Base-by-base conservation (phyloP, 805 yeast species). In the Peterozyma toletana region DNA sequence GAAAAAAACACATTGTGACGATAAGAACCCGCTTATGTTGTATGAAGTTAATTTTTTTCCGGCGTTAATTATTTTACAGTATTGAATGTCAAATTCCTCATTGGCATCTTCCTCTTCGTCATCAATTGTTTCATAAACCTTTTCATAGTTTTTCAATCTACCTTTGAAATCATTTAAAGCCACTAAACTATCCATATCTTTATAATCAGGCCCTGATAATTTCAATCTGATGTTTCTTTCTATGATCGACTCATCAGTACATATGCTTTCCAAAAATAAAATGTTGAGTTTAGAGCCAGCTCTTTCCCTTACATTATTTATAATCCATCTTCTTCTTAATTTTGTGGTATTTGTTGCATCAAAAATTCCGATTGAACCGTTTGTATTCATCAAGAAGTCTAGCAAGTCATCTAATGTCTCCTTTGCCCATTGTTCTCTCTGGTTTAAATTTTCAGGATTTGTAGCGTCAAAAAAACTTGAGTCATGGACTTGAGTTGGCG, bases 131-230 rank as follows among this genome's bases (percentile, higher is more conserved):
- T 91, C 90, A 62, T 91, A 91, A 1, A 91, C 96, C 58, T 73
- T 77, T 58, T 88, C 90, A 60, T 91, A 91, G 57, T 91, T 91
- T 34, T 70, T 64, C 48, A 91, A 71, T 47, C 98, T 74, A 42
- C 81, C 83, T 42, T 82, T 78, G 59, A 91, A 91, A 63, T 91
- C 98, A 39, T 68, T 71, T 17, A 91, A 60, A 0, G 98, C 96
- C 13, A 73, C 55, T 40, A 80, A 79, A 2, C 86, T 86, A 57
- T 91, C 90, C 88, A 88, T 88, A 39, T 80, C 73, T 47, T 74
- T 73, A 65, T 91, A 91, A 63, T 91, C 98, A 0, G 98, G 98
- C 0, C 98, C 98, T 30, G 84, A 77, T 42, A 91, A 69, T 64
- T 91, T 91, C 51, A 91, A 74, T 41, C 86, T 71, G 39, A 91